phyloP scores from a whole-genome alignment of 495 filamentous ascomycete species.

The Penicillium waksmanii region DNA sequence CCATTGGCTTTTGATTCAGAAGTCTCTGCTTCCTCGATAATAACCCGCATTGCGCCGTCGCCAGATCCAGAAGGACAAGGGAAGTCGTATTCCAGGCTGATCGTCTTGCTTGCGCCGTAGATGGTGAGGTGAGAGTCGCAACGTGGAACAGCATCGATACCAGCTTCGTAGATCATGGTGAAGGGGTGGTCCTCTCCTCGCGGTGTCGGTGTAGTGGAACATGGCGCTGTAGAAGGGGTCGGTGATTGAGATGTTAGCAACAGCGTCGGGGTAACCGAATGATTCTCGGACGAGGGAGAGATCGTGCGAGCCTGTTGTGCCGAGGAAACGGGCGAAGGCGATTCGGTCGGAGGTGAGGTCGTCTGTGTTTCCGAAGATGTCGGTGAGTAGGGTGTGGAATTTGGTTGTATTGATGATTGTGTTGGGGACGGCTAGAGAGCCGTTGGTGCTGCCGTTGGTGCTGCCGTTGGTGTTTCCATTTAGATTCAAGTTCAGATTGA shows the following conservation, averaged over 20 bases:
- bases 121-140: conserved; percentile 62
- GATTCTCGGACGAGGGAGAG: conserved; percentile 59
- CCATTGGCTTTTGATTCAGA: neutral
- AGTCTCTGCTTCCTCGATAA: conserved; percentile 49
- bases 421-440: neutral
- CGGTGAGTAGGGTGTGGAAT: conserved; percentile 29
- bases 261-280: conserved; percentile 48
- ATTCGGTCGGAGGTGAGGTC: conserved; percentile 38
- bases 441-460: neutral
- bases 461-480: neutral
- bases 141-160: conserved; percentile 54
- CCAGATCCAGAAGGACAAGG: conserved; percentile 42
- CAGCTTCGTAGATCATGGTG: conserved; percentile 58
- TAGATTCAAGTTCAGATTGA: neutral
- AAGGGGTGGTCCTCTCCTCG: conserved; percentile 39
- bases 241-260: conserved; percentile 49
- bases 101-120: conserved; percentile 52
- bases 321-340: conserved; percentile 47
- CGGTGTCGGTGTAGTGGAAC: conserved; percentile 43
- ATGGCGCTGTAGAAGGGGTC: conserved; percentile 52
- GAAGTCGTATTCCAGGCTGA: conserved; percentile 54
- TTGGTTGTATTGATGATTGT: conserved; percentile 3
- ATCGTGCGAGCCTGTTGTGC: conserved; percentile 58
- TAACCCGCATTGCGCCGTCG: conserved; percentile 48
- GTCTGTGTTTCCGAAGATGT: conserved; percentile 34